Evolutionary conservation across 345 rosid species (phyloP).

Genomic region (Fremontodendron californicum): DNA sequence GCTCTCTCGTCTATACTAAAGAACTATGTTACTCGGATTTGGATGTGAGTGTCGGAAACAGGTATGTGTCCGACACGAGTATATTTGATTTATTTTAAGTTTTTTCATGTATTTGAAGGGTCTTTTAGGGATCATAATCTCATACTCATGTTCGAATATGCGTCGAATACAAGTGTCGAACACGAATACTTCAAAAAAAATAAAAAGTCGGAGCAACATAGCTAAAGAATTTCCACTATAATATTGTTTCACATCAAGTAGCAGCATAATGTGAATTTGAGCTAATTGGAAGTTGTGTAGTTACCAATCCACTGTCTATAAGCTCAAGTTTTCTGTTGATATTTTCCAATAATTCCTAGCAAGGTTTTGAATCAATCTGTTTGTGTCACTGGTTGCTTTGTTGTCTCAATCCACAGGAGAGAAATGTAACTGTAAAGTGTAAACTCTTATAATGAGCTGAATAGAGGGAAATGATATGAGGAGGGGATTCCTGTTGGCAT

Average conservation of each 20-base stretch:
- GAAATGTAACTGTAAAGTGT: background rate
- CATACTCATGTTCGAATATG: no score
- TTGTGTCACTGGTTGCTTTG: slow-evolving; percentile 1
- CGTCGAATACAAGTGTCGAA: no score
- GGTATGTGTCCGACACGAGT: no score
- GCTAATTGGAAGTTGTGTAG: slow-evolving; percentile 15
- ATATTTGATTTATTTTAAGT: no score
- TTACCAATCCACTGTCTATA: slow-evolving; percentile 10
- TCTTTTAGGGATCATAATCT: no score
- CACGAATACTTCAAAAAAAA: no score
- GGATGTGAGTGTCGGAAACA: no score
- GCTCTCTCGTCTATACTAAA: slow-evolving; percentile 23
- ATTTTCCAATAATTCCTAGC: background rate
- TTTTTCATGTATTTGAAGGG: no score
- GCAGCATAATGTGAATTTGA: slow-evolving; percentile 18
- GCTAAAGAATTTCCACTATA: background rate
- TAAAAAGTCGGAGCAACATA: no score
- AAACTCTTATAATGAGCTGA: background rate
- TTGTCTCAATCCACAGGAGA: background rate
- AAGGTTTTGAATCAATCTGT: background rate
- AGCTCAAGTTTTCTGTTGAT: background rate
- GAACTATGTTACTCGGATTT: no score
- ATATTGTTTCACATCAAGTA: slow-evolving; percentile 11
- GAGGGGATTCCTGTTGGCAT: background rate
- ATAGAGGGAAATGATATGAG: background rate